phyloP scores from a whole-genome alignment of 1,284 basidiomycete genomes.

The Trichosporon sp. region DNA sequence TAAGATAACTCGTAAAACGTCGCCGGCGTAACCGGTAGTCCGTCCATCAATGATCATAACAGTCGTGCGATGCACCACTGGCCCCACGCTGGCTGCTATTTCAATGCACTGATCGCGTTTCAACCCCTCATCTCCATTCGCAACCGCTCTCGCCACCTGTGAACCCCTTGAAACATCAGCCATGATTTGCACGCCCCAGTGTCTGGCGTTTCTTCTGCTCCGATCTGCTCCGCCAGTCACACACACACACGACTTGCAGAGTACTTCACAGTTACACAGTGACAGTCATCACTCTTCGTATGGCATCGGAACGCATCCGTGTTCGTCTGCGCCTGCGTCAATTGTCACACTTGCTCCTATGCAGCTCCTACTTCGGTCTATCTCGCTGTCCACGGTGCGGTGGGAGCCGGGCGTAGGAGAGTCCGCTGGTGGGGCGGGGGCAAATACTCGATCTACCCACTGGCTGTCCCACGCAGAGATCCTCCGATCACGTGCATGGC shows the following conservation, averaged over 20 bases:
- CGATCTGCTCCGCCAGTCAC: not conserved
- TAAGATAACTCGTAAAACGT: not conserved
- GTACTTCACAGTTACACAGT: not conserved
- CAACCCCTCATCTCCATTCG: too few species aligned
- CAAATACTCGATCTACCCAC: not conserved
- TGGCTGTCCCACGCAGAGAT: not conserved
- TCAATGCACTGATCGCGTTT: too few species aligned
- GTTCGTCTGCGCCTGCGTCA: not conserved
- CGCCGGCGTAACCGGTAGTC: too few species aligned
- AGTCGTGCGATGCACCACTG: too few species aligned
- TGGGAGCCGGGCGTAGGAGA: not conserved
- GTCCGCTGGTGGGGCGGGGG: not conserved
- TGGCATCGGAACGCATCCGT: not conserved
- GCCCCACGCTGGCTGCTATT: too few species aligned
- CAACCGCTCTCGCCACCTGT: too few species aligned
- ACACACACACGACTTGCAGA: too few species aligned
- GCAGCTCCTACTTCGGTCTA: not conserved
- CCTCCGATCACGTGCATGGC: not conserved
- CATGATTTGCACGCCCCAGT: too few species aligned
- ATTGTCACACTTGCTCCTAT: not conserved
- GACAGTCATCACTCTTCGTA: not conserved
- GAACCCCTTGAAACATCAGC: too few species aligned
- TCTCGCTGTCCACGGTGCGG: not conserved
- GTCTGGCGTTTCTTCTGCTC: too few species aligned
- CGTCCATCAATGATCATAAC: too few species aligned